Base-by-base conservation (phyloP, 2,329 filamentous ascomycete genomes). In the Mycosphaerella sp. region DNA sequence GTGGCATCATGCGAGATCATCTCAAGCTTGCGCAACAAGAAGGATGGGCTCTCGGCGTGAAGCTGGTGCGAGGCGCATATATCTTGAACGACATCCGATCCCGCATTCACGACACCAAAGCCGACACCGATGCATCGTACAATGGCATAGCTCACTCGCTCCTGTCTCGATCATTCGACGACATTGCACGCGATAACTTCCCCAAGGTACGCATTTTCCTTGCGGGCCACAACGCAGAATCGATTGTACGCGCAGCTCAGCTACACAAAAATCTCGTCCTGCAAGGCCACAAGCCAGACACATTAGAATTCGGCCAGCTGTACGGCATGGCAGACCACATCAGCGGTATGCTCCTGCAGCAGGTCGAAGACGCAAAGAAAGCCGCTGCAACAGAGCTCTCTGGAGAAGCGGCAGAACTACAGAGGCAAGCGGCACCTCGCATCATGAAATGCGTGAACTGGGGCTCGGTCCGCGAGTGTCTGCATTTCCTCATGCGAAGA, bases 51-150 rank as follows among this genome's bases (percentile, higher is more conserved):
- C 64, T 77, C 0, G 76, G 71, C 3, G 70, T 79, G 41, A 79
- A 79, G 64, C 67, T 79, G 1, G 76, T 79, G 4, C 70, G 76
- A 6, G 76, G 76, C 10, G 76, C 76, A 8, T 79, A 79, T 57
- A 73, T 79, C 50, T 70, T 70, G 50, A 75, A 69, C 17, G 77
- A 79, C 50, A 66, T 53, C 12, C 43, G 62, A 9, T 46, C 52
- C 6, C 35, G 55, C 16, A 64, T 64, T 14, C 61, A 64, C 41
- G 60, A 63, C 36, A 63, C 58, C 7, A 65, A 65, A 40, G 50
- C 50, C 7, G 56, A 63, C 9, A 65, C 63, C 7, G 62, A 65
- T 39, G 54, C 53, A 13, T 62, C 53, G 8, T 65, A 63, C 52
- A 58, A 65, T 48, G 50, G 52, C 16, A 61, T 63, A 21, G 62